Base-by-base conservation (phyloP, 1,284 basidiomycete species). In the Melampsora americana region DNA sequence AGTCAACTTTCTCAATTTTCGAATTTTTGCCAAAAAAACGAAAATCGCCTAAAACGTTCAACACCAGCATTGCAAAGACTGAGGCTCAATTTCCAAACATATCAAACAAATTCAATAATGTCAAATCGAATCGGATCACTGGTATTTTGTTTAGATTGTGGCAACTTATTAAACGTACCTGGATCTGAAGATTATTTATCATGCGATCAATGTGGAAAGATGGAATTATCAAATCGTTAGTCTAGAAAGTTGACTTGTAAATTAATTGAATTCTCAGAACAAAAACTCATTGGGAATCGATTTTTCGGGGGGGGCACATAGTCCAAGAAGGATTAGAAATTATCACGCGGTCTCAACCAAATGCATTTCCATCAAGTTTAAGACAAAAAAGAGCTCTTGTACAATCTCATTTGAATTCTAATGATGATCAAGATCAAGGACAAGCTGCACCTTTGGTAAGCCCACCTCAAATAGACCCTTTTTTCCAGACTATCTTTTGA, bases 321-420 rank as follows among this genome's bases (percentile, higher is more conserved):
- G 95, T 93, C 6, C 98, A 96, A 83, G 94, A 98, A 81, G 91
- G 94, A 82, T 90, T 91, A 44, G 88, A 91, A 79, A 93, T 96
- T 77, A 89, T 90, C 66, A 99, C 95, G 0, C 89, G 88, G 53
- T 96, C 94, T 1, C 91, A 94, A 78, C 90, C 93, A 0, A 91
- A 93, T 78, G 95, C 95, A 9, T 98, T 99, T 83, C 95, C 95
- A 0, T 95, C 92, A 30, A 87, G 89, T 0, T 84, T 99, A 77
- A 86, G 90, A 79, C 91, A 93, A 79, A 93, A 93, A 82, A 87
- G 94, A 68, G 95, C 94, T 82, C 81, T 87, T 48, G 72, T 75
- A 1, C 72, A 75, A 62, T 65, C 66, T 26, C 50, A 18, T 26
- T 26, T 53, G 18, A 32, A 7, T 30, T 23, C 53, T 46, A 46